phyloP scores from a whole-genome alignment of 768 basidiomycete species.

The Pisolithus sp. region DNA sequence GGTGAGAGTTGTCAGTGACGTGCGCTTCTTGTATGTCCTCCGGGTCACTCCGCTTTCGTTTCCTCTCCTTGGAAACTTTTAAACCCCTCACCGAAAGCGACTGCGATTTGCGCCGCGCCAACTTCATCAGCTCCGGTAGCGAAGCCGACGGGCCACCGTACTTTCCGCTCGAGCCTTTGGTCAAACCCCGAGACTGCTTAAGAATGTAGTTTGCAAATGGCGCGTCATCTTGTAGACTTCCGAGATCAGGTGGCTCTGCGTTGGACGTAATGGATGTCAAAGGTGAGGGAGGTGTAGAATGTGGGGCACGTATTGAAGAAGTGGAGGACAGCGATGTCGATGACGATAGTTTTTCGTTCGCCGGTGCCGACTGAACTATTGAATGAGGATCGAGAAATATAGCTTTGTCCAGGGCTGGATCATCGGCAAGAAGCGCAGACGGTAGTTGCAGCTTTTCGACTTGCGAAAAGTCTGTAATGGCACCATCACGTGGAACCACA shows the following conservation, averaged over 20 bases:
- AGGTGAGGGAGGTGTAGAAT: neutral
- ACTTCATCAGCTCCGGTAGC: slow-evolving; percentile 8
- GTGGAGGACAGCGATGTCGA: neutral
- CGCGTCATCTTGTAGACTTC: neutral
- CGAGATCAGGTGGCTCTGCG: neutral
- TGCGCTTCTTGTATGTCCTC: neutral
- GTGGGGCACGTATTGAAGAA: neutral
- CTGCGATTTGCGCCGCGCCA: slow-evolving; percentile 12
- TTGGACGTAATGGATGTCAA: neutral
- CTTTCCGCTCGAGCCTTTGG: neutral
- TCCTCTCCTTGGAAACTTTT: neutral
- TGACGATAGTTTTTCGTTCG: neutral
- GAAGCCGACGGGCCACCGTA: slow-evolving; percentile 18
- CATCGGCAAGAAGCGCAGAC: no score
- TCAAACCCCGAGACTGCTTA: neutral
- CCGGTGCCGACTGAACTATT: neutral
- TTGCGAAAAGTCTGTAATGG: neutral
- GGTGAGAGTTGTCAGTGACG: neutral
- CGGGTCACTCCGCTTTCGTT: neutral
- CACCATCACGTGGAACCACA: neutral
- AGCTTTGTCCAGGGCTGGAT: neutral
- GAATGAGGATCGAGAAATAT: neutral
- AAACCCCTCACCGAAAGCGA: neutral
- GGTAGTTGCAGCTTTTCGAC: neutral
- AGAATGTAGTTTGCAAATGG: neutral